Percentiles rank a stretch among this genome's conserved stretches.
Evolutionary conservation across 352 stramenopile genomes (phyloP).

Genomic region (Globisporangium canariense): DNA sequence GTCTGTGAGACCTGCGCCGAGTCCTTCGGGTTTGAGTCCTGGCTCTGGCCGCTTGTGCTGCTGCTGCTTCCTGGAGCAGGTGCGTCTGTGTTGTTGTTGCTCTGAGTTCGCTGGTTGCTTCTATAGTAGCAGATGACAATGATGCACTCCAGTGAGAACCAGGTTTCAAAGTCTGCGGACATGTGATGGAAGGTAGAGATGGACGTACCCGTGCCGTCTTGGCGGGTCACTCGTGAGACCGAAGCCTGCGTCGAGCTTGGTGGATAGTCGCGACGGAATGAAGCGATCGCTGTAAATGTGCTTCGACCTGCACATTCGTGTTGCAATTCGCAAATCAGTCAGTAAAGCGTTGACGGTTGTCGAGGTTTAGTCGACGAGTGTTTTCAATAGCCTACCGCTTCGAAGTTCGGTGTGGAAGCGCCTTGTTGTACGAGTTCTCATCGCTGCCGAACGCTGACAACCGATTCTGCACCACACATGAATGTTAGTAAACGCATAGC

Average conservation of each 20-base stretch:
- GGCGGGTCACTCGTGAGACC: constrained; percentile 49
- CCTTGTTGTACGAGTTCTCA: constrained; percentile 32
- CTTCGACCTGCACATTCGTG: constrained; percentile 39
- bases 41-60: neutral
- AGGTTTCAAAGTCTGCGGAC: neutral
- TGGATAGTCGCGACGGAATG: constrained; percentile 70
- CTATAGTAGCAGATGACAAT: neutral
- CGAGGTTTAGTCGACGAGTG: too few relatives aligned
- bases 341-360: too few relatives aligned
- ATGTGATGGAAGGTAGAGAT: neutral
- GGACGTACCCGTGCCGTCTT: constrained; percentile 19
- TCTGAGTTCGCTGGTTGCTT: constrained; percentile 18
- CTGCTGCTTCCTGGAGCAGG: constrained; percentile 1
- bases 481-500: constrained; percentile 13
- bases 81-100: constrained; percentile 13
- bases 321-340: neutral
- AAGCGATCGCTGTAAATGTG: constrained; percentile 88
- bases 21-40: constrained; percentile 9
- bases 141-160: neutral
- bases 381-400: constrained; percentile 35
- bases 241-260: constrained; percentile 77
- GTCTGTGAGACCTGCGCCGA: neutral
- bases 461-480: constrained; percentile 20
- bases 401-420: constrained; percentile 41
- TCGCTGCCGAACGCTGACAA: constrained; percentile 24